These are phyloP conservation scores for Xylariaceae sp. DNA, from an alignment of 2,329 filamentous ascomycete species.

Conservation along the genomic window DNA sequence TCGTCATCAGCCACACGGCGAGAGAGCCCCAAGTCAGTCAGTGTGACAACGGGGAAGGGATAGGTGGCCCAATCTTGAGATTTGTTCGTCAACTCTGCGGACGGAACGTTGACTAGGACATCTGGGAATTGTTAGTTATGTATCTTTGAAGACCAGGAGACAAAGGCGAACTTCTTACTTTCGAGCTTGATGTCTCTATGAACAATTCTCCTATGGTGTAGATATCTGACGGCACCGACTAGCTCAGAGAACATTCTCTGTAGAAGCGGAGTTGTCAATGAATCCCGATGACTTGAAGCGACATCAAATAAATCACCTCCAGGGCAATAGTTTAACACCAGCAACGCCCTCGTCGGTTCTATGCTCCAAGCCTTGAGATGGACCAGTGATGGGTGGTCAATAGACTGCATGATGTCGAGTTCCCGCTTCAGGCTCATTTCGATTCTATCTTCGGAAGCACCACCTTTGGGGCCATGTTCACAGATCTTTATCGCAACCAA, in stretches of 20 bases:
- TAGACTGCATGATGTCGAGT: conserved; percentile 84
- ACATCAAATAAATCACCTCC: conserved; percentile 95
- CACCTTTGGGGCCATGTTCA: conserved; percentile 89
- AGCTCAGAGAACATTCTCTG: conserved; percentile 87
- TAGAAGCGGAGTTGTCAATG: conserved; percentile 66
- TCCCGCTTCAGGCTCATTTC: conserved; percentile 93
- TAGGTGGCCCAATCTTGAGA: conserved; percentile 68
- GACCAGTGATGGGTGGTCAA: conserved; percentile 85
- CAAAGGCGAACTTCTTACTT: conserved; percentile 52
- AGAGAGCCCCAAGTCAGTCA: conserved; percentile 89
- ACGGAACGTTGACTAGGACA: conserved; percentile 81
- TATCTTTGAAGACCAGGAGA: background rate
- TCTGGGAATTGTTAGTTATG: conserved; percentile 49
- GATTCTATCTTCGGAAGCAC: conserved; percentile 86
- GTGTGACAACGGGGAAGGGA: conserved; percentile 76
- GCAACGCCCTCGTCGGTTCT: conserved; percentile 73
- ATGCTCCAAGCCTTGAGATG: conserved; percentile 90
- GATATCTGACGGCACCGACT: conserved; percentile 77
- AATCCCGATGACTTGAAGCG: conserved; percentile 66
- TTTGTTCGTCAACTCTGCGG: conserved; percentile 59
- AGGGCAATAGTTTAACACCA: conserved; percentile 87
- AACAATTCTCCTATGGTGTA: conserved; percentile 82
- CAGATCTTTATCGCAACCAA: conserved; percentile 94
- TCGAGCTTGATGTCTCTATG: conserved; percentile 98
- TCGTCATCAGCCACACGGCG: conserved; percentile 81